Conservation (phyloP, 129 eudicot genomes). For the Artemisia argyi region DNA sequence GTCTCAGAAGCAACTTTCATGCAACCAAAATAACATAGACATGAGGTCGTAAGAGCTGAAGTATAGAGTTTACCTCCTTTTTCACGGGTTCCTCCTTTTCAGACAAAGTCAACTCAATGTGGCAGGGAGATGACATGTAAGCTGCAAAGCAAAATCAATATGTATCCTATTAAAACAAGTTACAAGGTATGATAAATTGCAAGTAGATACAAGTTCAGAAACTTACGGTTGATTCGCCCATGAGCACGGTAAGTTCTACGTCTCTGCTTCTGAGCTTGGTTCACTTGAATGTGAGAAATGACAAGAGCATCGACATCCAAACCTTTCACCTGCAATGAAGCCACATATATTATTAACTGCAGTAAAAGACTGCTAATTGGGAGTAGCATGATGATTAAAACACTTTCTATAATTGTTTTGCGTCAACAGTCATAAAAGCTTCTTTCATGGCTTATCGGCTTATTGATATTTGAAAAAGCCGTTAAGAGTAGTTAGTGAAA, state of each 20-base stretch:
- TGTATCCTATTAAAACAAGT: background rate
- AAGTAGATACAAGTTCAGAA: background rate
- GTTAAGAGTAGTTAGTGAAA: no score
- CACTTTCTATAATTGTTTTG: no score
- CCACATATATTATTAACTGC: no score
- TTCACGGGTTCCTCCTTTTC: conserved; percentile 42
- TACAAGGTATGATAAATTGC: background rate
- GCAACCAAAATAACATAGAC: background rate
- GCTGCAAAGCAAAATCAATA: conserved; percentile 18
- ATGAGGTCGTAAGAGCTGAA: background rate
- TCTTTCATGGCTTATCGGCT: no score
- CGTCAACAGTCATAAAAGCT: no score
- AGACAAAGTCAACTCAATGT: conserved; percentile 39
- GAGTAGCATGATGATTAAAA: no score
- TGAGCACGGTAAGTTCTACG: conserved; percentile 45
- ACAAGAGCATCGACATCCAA: conserved; percentile 45
- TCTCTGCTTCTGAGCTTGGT: conserved; percentile 45
- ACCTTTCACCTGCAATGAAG: conserved; percentile 34
- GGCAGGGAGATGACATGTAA: conserved; percentile 45
- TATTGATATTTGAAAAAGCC: no score
- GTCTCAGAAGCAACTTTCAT: background rate
- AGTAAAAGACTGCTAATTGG: no score
- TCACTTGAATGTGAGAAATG: conserved; percentile 44
- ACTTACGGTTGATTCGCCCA: conserved; percentile 41
- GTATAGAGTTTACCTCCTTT: conserved; percentile 29